Percentiles rank a stretch among this genome's conserved stretches.
Evolutionary conservation across 2,329 filamentous ascomycete species (phyloP).

Genomic region (Fusarium camptoceras): DNA sequence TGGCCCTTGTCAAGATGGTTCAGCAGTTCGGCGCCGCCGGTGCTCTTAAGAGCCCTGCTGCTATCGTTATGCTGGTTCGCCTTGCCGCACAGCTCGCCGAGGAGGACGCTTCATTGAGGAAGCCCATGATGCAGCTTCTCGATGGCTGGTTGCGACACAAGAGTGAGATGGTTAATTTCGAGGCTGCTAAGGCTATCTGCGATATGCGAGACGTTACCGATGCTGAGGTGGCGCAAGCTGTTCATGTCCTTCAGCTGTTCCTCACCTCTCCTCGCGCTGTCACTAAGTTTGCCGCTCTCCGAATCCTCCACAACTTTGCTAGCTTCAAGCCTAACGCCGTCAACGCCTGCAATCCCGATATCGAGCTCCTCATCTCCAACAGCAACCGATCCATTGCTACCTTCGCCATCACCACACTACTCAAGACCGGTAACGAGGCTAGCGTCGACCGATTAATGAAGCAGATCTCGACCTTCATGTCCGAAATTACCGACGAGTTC

Average conservation of each 20-base stretch:
- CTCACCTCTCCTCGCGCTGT: conserved; percentile 94
- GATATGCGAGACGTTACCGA: conserved; percentile 94
- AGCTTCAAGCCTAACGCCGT: conserved; percentile 96
- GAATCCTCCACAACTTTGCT: conserved; percentile 95
- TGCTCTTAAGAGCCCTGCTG: conserved; percentile 93
- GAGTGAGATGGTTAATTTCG: conserved; percentile 99
- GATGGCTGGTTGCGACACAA: conserved; percentile 98
- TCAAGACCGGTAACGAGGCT: conserved; percentile 98
- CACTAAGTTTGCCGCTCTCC: conserved; percentile 96
- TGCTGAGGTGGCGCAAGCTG: conserved; percentile 88
- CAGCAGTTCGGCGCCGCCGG: conserved; percentile 95
- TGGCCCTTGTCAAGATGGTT: conserved; percentile 99
- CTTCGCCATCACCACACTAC: conserved; percentile 95
- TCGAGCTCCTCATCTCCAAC: conserved; percentile 96
- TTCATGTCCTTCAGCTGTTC: conserved; percentile 96
- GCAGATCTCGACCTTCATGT: conserved; percentile 98
- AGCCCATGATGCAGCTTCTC: conserved; percentile 96
- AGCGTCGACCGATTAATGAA: conserved; percentile 98
- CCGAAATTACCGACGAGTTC: conserved; percentile 98
- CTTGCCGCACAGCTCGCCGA: conserved; percentile 93
- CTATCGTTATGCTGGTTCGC: conserved; percentile 90
- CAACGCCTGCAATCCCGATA: conserved; percentile 94
- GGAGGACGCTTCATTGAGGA: conserved; percentile 88
- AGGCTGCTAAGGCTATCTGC: conserved; percentile 97
- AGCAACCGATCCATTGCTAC: conserved; percentile 97